phyloP scores from a whole-genome alignment of 495 filamentous ascomycete genomes.

The Glonium stellatum region DNA sequence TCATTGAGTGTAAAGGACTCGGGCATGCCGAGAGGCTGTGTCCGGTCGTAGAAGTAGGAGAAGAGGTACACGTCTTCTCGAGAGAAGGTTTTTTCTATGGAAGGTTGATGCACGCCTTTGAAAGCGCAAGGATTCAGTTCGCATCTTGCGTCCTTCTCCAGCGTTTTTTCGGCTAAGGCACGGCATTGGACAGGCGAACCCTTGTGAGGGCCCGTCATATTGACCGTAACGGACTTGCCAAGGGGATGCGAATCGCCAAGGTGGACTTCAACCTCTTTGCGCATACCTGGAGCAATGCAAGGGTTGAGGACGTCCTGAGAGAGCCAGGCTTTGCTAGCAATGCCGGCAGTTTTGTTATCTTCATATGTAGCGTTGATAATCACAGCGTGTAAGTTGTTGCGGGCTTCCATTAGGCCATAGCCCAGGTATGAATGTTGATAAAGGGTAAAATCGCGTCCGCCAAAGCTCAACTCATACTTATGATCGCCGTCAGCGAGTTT shows the following conservation, averaged over 20 bases:
- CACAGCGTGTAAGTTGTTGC: constrained; percentile 69
- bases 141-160: constrained; percentile 81
- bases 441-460: constrained; percentile 82
- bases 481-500: constrained; percentile 84
- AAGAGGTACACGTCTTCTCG: constrained; percentile 92
- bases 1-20: constrained; percentile 86
- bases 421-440: constrained; percentile 98
- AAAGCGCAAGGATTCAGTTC: constrained; percentile 87
- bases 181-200: constrained; percentile 79
- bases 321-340: constrained; percentile 48
- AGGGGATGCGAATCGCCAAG: constrained; percentile 57
- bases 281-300: constrained; percentile 78
- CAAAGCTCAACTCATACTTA: constrained; percentile 88
- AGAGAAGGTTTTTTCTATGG: constrained; percentile 85
- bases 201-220: constrained; percentile 75
- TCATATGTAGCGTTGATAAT: constrained; percentile 57
- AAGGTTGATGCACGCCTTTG: constrained; percentile 92
- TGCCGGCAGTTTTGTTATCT: constrained; percentile 38
- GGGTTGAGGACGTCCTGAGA: constrained; percentile 69
- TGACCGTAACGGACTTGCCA: constrained; percentile 56
- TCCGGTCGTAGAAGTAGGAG: constrained; percentile 96
- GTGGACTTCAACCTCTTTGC: constrained; percentile 58
- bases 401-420: constrained; percentile 92
- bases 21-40: constrained; percentile 85
- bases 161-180: constrained; percentile 76